Evolutionary conservation across 345 rosid species (phyloP), one percentile per base, ranked within the genome.

Genomic region (Populus tremula): DNA sequence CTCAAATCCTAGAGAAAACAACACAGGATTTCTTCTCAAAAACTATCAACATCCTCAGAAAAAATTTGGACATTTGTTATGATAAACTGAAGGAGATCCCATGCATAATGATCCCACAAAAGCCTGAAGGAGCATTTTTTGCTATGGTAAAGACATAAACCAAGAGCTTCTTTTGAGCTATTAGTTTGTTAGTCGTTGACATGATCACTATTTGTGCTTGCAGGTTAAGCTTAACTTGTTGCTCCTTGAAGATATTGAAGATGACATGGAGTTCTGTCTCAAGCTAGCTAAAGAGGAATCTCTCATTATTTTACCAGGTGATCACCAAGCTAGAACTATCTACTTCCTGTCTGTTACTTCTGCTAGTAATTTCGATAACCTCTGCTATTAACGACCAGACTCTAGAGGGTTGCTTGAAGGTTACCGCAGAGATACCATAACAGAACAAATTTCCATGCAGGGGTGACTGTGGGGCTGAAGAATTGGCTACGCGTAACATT

Each of bases 401-500:
- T 47, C 20, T 14, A 47, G 54, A 50, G 54, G 20, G 21, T 16
- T 50, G 8, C 5, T 50, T 50, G 54, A 50, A 50, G 2, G 6
- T 16, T 50, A 5, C 54, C 54, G 16, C 20, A 47, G 21, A 50
- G 54, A 50, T 17, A 0, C 54, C 0, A 5, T 50, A 50, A 50
- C 16, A 16, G 20, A 50, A 50, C 20, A 50, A 14, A 50, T 17
- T 17, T 50, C 7, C 7, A 14, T 50, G 54, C 54, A 83, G 89
- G 91, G 16, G 59, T 78, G 5, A 75, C 82, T 4, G 79, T 88
- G n/a, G 93, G 91, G 39, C 31, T 85, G 82, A 81, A 85, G 76
- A 81, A 85, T 64, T 89, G 93, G 93, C 80, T 90, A n/a, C 88
- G 87, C 21, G 49, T 90, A 38, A 79, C 86, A 38, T 84, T 87